Base-by-base conservation (phyloP, 2,329 filamentous ascomycete species). In the Rhexocercosporidium sp. region DNA sequence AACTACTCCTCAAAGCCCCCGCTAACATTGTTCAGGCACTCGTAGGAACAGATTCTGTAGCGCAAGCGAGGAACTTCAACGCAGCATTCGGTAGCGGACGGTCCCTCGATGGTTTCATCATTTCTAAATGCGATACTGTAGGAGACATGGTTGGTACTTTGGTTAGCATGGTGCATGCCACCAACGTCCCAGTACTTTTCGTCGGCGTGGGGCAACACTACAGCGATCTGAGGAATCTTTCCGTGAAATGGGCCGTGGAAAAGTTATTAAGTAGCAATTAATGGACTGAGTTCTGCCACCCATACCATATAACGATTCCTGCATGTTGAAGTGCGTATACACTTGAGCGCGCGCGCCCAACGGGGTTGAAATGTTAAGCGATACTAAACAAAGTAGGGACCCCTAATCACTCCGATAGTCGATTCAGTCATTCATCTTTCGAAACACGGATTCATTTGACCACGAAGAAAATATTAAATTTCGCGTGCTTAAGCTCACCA, bases 101-200 rank as follows among this genome's bases (percentile, higher is more conserved):
- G 66, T 87, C 88, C 31, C 85, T 99, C 44, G 96, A 99, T 80
- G 96, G 96, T 6, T 99, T 99, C 80, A 97, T 99, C 77, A 97
- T 99, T 74, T 95, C 91, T 68, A 99, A 99, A 81, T 98, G 96
- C 79, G 96, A 99, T 81, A 99, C 96, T 0, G 96, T 99, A 44
- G 96, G 96, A n/a, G 95, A 97, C 81, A 98, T 98, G 94, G 78
- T 81, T 65, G 79, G 90, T 1, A 97, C 95, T 2, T 83, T 99
- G 70, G 96, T 99, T 70, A 97, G 93, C 78, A 95, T 99, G 84
- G 95, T 99, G 46, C 95, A 98, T 81, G 95, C 96, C 3, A 99
- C 96, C 3, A 93, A 95, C 31, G 96, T 99, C 54, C 96, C 96
- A 0, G 94, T 99, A 22, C 86, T 98, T 12, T 99, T 99, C 77